Conservation (phyloP, 768 basidiomycete genomes). For the Lactarius evosmus region DNA sequence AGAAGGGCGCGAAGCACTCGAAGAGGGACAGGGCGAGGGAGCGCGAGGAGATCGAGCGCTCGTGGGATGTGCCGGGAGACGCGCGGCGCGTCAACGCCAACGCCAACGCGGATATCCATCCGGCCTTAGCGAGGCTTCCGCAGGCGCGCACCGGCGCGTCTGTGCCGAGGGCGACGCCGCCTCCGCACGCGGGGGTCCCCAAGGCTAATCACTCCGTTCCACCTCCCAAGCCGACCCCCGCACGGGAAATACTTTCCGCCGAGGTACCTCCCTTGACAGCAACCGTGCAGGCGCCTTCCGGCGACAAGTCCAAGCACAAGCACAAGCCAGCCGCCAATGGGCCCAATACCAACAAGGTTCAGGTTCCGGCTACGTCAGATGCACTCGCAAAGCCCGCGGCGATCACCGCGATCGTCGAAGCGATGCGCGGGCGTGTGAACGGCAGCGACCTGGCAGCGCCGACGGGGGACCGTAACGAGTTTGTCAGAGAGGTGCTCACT, state of each 20-base stretch:
- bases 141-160: neutral
- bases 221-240: neutral
- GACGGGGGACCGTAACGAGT: slow-evolving; percentile 37
- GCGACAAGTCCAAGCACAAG: slow-evolving; percentile 16
- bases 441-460: slow-evolving; percentile 14
- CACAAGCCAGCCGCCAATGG: slow-evolving; percentile 16
- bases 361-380: neutral
- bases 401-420: slow-evolving; percentile 22
- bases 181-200: neutral
- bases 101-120: neutral
- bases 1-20: slow-evolving; percentile 32
- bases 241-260: neutral
- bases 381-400: slow-evolving; percentile 21
- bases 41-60: slow-evolving; percentile 51
- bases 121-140: neutral
- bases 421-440: slow-evolving; percentile 23
- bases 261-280: no score
- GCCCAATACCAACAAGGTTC: slow-evolving; percentile 8
- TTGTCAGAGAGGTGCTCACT: slow-evolving; percentile 69
- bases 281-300: neutral
- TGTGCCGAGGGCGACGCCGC: neutral
- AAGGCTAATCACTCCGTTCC: neutral
- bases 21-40: slow-evolving; percentile 38
- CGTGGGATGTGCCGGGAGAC: slow-evolving; percentile 53
- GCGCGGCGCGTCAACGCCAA: slow-evolving; percentile 5